Base-by-base conservation (phyloP, 345 rosid species). In the Lepidium didymum region DNA sequence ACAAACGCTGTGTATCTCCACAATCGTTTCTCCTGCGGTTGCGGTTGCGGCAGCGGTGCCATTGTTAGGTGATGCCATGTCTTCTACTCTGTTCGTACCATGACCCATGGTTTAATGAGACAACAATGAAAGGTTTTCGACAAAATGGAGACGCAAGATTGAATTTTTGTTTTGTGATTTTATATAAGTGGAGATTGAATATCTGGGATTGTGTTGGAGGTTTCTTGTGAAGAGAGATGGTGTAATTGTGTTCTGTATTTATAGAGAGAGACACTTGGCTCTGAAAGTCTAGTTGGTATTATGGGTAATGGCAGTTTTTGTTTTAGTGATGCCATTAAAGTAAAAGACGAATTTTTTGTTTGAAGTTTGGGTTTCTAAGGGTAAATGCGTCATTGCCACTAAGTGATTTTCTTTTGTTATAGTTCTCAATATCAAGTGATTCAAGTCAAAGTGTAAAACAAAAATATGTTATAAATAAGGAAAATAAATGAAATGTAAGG, bases 1-100 rank as follows among this genome's bases (percentile, higher is more conserved):
- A 74, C 86, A 85, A 68, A 95, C 99, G 37, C 53, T 69, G 78
- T 89, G 99, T 63, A 84, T 75, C 69, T 79, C 84, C 76, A 80
- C 71, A 18, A 77, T 15, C 45, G 71, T 70, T 42, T 70, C 67
- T 9, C 70, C 29, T 18, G 74, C 36, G 33, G 11, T n/a, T 18
- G 74, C 36, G 33, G 11, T n/a, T 35, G 46, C 40, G 18, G 59
- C 34, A 5, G 55, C 62, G 57, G 64, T 75, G 46, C 18, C 74
- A 42, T 75, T 68, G 69, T 47, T 52, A 1, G 78, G 75, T 10
- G 74, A 75, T 14, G 78, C 38, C 78, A 75, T 75, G 70, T 75
- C 66, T 50, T 76, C 79, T 33, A 76, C 62, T 58, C 79, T 76
- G 79, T 76, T 69, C 31, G 58, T 63, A 21, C 72, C 72, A 59